Conservation (phyloP, 306 rosid species). For the Gastrolobium bilobum region DNA sequence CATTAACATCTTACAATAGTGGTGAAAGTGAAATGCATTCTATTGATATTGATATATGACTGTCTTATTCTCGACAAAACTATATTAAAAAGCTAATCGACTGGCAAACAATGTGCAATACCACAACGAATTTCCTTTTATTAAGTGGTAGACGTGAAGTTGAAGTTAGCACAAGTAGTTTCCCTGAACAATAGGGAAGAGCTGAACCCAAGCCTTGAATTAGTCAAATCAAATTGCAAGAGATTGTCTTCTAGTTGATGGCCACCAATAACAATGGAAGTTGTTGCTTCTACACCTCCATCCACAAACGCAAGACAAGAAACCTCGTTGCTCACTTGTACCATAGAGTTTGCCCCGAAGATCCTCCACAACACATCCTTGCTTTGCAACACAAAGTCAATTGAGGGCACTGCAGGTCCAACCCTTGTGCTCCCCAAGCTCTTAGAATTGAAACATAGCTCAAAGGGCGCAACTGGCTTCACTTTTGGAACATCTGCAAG, state of each 20-base stretch:
- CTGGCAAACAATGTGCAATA: neutral
- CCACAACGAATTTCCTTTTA: neutral
- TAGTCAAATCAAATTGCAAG: slow-evolving; percentile 42
- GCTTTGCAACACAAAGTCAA: slow-evolving; percentile 59
- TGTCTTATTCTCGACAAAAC: no score
- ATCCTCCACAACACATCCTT: slow-evolving; percentile 54
- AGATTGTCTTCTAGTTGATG: slow-evolving; percentile 56
- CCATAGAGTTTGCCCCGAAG: slow-evolving; percentile 59
- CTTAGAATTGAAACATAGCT: slow-evolving; percentile 44
- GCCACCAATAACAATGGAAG: slow-evolving; percentile 56
- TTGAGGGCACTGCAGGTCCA: slow-evolving; percentile 49
- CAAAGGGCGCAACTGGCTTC: slow-evolving; percentile 53
- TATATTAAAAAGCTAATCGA: no score
- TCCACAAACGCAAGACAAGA: slow-evolving; percentile 57
- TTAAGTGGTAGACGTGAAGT: slow-evolving; percentile 37
- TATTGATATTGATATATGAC: no score
- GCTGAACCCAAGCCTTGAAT: slow-evolving; percentile 44
- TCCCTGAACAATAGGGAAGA: neutral
- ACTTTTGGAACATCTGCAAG: slow-evolving; percentile 37
- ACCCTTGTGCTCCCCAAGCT: slow-evolving; percentile 1
- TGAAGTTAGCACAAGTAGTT: slow-evolving; percentile 45
- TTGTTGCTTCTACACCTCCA: slow-evolving; percentile 44
- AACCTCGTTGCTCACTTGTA: slow-evolving; percentile 41
- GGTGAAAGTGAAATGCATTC: no score
- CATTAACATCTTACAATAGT: no score